These are phyloP conservation scores for Penicillium sp. DNA, from an alignment of 2,329 filamentous ascomycete genomes.

Conservation along the genomic window DNA sequence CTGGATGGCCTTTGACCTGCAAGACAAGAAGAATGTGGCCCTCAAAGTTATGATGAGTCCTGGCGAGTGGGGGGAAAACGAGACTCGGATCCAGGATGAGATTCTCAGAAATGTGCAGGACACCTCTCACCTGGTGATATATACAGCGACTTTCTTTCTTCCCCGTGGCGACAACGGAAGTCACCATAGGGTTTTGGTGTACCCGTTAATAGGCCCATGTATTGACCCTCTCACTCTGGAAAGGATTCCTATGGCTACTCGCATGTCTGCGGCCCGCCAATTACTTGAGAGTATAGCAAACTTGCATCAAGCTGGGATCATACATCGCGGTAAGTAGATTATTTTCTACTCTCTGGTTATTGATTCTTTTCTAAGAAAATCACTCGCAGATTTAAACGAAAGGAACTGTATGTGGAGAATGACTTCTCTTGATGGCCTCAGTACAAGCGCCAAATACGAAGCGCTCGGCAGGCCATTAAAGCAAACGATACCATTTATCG, in stretches of 20 bases:
- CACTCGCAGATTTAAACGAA: slow-evolving; percentile 22
- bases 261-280: slow-evolving; percentile 27
- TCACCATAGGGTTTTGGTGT: slow-evolving; percentile 21
- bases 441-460: slow-evolving; percentile 24
- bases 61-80: slow-evolving; percentile 15
- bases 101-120: slow-evolving; percentile 16
- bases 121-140: slow-evolving; percentile 19
- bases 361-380: slow-evolving; percentile 7
- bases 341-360: not conserved
- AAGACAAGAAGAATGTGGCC: slow-evolving; percentile 18
- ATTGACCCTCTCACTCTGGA: slow-evolving; percentile 7
- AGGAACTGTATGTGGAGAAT: slow-evolving; percentile 30
- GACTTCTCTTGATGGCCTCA: slow-evolving; percentile 18
- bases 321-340: slow-evolving; percentile 23
- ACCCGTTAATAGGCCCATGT: slow-evolving; percentile 20
- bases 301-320: slow-evolving; percentile 25
- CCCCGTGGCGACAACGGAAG: slow-evolving; percentile 5
- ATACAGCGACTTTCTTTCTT: slow-evolving; percentile 17
- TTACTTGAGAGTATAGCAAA: slow-evolving; percentile 22
- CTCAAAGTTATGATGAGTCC: slow-evolving; percentile 20
- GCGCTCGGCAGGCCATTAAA: slow-evolving; percentile 23
- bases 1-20: slow-evolving; percentile 24
- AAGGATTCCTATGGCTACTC: slow-evolving; percentile 16
- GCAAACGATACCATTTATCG: slow-evolving; percentile 19
- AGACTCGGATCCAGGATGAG: slow-evolving; percentile 19